These are phyloP conservation scores for Fistulifera pelliculosa DNA, from an alignment of 108 stramenopile genomes.

Conservation along the genomic window DNA sequence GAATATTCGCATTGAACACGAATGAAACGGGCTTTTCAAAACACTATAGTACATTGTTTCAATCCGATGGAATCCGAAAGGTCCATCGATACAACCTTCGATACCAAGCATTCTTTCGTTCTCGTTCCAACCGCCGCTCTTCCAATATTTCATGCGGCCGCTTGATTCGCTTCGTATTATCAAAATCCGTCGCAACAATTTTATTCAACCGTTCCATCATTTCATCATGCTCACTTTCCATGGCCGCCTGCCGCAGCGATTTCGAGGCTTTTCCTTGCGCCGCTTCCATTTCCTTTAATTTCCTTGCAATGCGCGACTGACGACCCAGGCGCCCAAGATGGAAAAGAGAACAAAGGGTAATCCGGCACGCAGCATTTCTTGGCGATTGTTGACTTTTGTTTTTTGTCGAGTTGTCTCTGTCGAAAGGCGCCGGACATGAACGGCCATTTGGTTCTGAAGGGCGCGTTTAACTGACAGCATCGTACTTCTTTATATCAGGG, in stretches of 20 bases:
- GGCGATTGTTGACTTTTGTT: too few relatives aligned
- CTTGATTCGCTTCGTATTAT: constrained; percentile 85
- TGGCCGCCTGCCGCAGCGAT: constrained; percentile 66
- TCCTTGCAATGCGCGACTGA: constrained; percentile 74
- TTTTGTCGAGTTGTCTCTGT: too few relatives aligned
- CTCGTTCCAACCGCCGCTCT: constrained; percentile 63
- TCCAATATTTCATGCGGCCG: constrained; percentile 82
- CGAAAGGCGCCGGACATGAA: too few relatives aligned
- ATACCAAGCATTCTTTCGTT: constrained; percentile 74
- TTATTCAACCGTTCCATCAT: constrained; percentile 83
- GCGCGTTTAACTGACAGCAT: too few relatives aligned
- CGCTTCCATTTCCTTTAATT: constrained; percentile 68
- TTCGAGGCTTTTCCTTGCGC: constrained; percentile 64
- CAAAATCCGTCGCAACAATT: constrained; percentile 57
- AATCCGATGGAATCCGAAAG: too few relatives aligned
- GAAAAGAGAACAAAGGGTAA: constrained; percentile 74
- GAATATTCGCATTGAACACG: too few relatives aligned
- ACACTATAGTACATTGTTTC: too few relatives aligned
- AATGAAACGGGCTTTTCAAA: too few relatives aligned
- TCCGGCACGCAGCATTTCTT: constrained; percentile 30
- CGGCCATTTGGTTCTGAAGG: too few relatives aligned
- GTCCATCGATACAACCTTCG: constrained; percentile 23
- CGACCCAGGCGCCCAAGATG: constrained; percentile 65
- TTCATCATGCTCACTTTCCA: constrained; percentile 74
- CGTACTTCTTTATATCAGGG: too few relatives aligned